Conservation (phyloP, 768 basidiomycete genomes). For the Xerocomus brunneocitrinus region DNA sequence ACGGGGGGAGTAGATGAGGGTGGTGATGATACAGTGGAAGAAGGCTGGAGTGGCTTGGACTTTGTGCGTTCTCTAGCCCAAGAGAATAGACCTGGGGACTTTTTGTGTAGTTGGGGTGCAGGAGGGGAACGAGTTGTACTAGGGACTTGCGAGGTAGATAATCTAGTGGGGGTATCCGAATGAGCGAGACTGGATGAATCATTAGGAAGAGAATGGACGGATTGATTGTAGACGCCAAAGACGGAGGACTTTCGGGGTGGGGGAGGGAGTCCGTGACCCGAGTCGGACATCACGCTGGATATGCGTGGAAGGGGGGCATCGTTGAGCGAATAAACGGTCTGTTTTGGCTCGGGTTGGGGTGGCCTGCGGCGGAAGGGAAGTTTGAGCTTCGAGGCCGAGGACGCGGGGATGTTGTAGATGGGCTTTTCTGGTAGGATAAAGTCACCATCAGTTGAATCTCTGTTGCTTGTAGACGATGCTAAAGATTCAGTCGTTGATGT, state of each 20-base stretch:
- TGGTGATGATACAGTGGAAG: slow-evolving; percentile 27
- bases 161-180: slow-evolving; percentile 20
- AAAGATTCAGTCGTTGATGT: slow-evolving; percentile 13
- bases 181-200: slow-evolving; percentile 22
- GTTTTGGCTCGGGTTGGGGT: slow-evolving; percentile 12
- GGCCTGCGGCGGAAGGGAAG: slow-evolving; percentile 41
- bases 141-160: slow-evolving; percentile 11
- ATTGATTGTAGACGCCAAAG: slow-evolving; percentile 54
- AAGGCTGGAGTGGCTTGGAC: slow-evolving; percentile 22
- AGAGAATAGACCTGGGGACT: slow-evolving; percentile 33
- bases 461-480: slow-evolving; percentile 5
- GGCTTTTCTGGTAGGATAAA: slow-evolving; percentile 26
- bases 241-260: slow-evolving; percentile 63
- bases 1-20: slow-evolving; percentile 15
- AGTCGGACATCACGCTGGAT: slow-evolving; percentile 41
- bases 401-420: slow-evolving; percentile 23
- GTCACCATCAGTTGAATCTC: slow-evolving; percentile 30
- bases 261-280: slow-evolving; percentile 43
- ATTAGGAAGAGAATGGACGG: slow-evolving; percentile 61
- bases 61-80: slow-evolving; percentile 38
- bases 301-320: slow-evolving; percentile 22
- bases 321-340: slow-evolving; percentile 15
- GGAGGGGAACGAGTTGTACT: slow-evolving; percentile 9
- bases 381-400: slow-evolving; percentile 40
- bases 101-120: slow-evolving; percentile 19